Percentiles rank a stretch among this genome's conserved stretches.
phyloP scores from a whole-genome alignment of 78 protist genomes.

The Cavenderia fasciculata region DNA sequence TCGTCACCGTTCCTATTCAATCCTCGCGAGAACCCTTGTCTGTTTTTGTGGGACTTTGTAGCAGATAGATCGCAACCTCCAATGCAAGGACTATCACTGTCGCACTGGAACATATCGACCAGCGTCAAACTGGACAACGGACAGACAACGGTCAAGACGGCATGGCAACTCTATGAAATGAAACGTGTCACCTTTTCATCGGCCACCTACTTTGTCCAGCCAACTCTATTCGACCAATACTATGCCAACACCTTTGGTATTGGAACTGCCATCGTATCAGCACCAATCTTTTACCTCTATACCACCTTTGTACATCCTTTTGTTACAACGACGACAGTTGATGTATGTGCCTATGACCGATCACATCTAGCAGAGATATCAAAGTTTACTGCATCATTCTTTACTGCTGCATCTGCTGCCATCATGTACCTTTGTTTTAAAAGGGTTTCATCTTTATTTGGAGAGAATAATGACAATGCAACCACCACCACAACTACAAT shows the following conservation, averaged over 20 bases:
- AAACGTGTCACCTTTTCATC: neutral
- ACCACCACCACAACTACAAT: neutral
- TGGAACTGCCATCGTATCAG: conserved; percentile 4
- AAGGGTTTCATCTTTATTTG: neutral
- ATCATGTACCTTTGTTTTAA: neutral
- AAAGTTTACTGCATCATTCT: conserved; percentile 5
- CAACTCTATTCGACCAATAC: neutral
- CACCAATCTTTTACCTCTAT: neutral
- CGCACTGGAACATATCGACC: neutral
- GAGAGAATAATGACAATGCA: neutral
- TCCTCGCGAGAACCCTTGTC: conserved; percentile 1
- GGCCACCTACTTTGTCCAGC: neutral
- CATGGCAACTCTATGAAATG: conserved; percentile 22
- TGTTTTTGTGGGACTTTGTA: neutral
- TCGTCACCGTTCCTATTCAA: neutral
- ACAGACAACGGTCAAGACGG: neutral
- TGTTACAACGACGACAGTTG: neutral
- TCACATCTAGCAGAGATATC: neutral
- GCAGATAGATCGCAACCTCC: neutral
- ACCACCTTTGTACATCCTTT: neutral
- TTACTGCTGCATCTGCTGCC: neutral
- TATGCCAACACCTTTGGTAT: conserved; percentile 12
- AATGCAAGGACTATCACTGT: neutral
- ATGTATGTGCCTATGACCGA: neutral
- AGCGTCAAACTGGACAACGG: neutral